Percentiles rank a stretch among this genome's conserved stretches.
These are phyloP conservation scores for Monilinia vaccinii-corymbosi DNA, from an alignment of 2,329 filamentous ascomycete species.

Conservation along the genomic window DNA sequence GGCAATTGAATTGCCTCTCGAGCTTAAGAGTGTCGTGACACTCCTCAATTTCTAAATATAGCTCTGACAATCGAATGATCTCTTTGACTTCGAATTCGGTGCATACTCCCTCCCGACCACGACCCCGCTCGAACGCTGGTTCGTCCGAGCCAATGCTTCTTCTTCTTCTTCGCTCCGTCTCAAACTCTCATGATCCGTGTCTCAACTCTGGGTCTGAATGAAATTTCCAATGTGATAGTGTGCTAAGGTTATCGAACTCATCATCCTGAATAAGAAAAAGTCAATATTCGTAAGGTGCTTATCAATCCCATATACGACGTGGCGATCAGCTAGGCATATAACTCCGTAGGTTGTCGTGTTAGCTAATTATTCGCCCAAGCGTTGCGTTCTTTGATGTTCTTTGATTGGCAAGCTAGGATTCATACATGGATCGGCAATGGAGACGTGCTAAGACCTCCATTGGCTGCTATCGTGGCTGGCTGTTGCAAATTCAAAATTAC, in stretches of 20 bases:
- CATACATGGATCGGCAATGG: neutral
- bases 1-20: too few species aligned
- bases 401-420: neutral
- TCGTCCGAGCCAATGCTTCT: too few species aligned
- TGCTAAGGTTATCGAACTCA: neutral
- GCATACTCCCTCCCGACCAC: too few species aligned
- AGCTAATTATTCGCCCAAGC: neutral
- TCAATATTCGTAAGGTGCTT: neutral
- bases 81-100: too few species aligned
- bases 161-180: too few species aligned
- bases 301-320: neutral
- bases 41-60: too few species aligned
- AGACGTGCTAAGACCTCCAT: neutral
- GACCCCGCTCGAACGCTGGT: too few species aligned
- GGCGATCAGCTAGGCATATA: neutral
- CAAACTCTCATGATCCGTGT: neutral
- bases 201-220: too few species aligned
- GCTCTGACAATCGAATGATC: too few species aligned
- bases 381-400: neutral
- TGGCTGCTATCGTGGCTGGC: neutral
- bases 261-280: neutral
- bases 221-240: neutral
- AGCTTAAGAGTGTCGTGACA: too few species aligned
- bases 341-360: too few species aligned
- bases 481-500: neutral